Percentiles rank a stretch among this genome's conserved stretches.
These are phyloP conservation scores for Dendrothele bispora DNA, from an alignment of 768 basidiomycete genomes.

Conservation along the genomic window DNA sequence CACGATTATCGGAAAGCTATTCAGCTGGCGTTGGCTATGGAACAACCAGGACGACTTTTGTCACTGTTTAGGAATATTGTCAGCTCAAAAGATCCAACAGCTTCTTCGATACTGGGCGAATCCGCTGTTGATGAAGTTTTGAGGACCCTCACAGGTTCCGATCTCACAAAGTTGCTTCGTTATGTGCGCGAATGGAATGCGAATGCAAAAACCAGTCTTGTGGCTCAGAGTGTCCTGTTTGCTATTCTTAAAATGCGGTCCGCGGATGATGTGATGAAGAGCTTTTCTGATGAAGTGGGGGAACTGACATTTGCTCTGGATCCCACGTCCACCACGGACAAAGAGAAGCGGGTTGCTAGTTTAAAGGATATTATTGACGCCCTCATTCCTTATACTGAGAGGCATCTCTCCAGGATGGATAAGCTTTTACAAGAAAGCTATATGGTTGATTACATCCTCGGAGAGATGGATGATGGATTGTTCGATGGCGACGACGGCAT, in stretches of 20 bases:
- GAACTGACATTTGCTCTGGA: constrained; percentile 29
- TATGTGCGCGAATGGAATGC: constrained; percentile 94
- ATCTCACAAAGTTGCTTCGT: constrained; percentile 78
- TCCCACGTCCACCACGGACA: constrained; percentile 17
- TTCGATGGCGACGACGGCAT: constrained; percentile 50
- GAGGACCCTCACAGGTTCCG: constrained; percentile 63
- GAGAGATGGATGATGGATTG: constrained; percentile 85
- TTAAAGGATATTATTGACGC: constrained; percentile 81
- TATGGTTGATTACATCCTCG: constrained; percentile 85
- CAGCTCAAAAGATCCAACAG: constrained; percentile 23
- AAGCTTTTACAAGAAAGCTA: constrained; percentile 93
- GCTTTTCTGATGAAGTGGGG: constrained; percentile 51
- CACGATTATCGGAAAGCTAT: constrained; percentile 92
- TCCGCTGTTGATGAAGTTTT: constrained; percentile 80
- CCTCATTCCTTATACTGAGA: constrained; percentile 91
- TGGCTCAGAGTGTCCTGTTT: constrained; percentile 84
- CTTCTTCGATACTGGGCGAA: constrained; percentile 61
- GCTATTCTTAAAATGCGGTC: constrained; percentile 77
- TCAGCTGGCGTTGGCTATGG: constrained; percentile 87
- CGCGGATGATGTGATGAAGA: constrained; percentile 69
- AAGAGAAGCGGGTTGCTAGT: constrained; percentile 29
- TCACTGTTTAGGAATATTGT: constrained; percentile 77
- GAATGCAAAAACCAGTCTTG: constrained; percentile 79
- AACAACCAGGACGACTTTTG: constrained; percentile 87
- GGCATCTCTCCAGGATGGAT: constrained; percentile 85